Conservation (phyloP, 768 basidiomycete species). For the Phylloporus sp. region DNA sequence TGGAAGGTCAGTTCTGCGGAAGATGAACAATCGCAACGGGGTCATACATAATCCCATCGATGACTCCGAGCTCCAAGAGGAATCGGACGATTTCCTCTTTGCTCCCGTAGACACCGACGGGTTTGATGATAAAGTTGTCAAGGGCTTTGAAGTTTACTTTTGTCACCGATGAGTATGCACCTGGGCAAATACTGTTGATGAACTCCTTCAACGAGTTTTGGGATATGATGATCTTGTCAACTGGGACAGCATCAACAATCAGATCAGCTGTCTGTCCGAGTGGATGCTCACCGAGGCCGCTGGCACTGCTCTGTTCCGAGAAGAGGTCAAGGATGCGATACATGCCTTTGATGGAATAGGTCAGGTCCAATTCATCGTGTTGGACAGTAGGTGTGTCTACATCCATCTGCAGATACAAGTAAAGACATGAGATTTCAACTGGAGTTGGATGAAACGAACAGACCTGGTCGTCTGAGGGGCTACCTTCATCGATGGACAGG, state of each 20-base stretch:
- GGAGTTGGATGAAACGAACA: neutral
- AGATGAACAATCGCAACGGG: neutral
- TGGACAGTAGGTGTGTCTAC: conserved; percentile 2
- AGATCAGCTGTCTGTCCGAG: neutral
- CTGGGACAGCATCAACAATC: conserved; percentile 27
- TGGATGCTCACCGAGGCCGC: conserved; percentile 43
- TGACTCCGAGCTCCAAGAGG: conserved; percentile 32
- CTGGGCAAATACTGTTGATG: conserved; percentile 46
- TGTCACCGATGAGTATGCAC: conserved; percentile 51
- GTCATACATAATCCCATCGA: conserved; percentile 42
- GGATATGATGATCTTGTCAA: conserved; percentile 61
- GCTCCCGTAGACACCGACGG: conserved; percentile 57
- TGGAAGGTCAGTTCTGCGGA: neutral
- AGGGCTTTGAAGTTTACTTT: conserved; percentile 54
- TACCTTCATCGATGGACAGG: conserved; percentile 10
- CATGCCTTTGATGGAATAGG: conserved; percentile 40
- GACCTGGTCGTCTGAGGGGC: conserved; percentile 6
- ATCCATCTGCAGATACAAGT: conserved; percentile 17
- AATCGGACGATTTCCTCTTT: conserved; percentile 48
- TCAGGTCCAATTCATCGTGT: conserved; percentile 19
- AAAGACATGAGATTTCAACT: neutral
- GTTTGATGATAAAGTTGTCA: conserved; percentile 44
- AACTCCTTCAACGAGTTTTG: conserved; percentile 47
- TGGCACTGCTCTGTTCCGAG: conserved; percentile 42
- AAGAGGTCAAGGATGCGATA: conserved; percentile 54